Conservation (phyloP, 768 basidiomycete species). For the Gelatoporia subvermispora region DNA sequence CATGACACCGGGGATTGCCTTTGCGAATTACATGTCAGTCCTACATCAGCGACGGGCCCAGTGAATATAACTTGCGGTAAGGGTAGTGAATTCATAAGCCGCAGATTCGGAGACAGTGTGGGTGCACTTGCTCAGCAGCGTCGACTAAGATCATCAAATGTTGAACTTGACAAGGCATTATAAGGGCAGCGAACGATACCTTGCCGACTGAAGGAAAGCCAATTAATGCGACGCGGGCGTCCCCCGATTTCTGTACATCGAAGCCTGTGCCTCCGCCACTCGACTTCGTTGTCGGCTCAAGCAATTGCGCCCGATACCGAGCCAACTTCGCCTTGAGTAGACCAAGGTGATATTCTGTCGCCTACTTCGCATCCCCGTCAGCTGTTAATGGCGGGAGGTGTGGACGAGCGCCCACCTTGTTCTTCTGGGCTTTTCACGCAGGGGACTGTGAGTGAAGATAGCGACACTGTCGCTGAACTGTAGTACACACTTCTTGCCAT, state of each 20-base stretch:
- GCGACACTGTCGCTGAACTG: not conserved
- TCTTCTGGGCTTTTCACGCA: constrained; percentile 74
- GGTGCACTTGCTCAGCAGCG: constrained; percentile 86
- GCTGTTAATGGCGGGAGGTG: too few relatives aligned
- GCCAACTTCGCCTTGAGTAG: constrained; percentile 93
- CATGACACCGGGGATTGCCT: constrained; percentile 96
- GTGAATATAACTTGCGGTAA: constrained; percentile 55
- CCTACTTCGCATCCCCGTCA: constrained; percentile 38
- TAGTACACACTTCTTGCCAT: constrained; percentile 87
- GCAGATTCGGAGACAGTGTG: constrained; percentile 86
- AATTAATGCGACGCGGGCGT: constrained; percentile 87
- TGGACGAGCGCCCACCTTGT: constrained; percentile 55
- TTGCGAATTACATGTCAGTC: not conserved
- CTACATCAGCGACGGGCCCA: not conserved
- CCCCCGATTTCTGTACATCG: constrained; percentile 83
- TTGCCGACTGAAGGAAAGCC: constrained; percentile 97
- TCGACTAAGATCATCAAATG: constrained; percentile 51
- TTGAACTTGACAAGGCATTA: not conserved
- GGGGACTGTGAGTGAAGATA: not conserved
- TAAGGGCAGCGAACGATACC: constrained; percentile 28
- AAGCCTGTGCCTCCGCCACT: constrained; percentile 80
- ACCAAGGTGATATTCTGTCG: constrained; percentile 92
- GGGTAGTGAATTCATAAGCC: constrained; percentile 93
- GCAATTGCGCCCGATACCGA: constrained; percentile 88
- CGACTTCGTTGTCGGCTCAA: constrained; percentile 86